Percentiles rank a stretch among this genome's conserved stretches.
phyloP scores from a whole-genome alignment of 2,329 filamentous ascomycete species.

The Dactylellina cionopaga region DNA sequence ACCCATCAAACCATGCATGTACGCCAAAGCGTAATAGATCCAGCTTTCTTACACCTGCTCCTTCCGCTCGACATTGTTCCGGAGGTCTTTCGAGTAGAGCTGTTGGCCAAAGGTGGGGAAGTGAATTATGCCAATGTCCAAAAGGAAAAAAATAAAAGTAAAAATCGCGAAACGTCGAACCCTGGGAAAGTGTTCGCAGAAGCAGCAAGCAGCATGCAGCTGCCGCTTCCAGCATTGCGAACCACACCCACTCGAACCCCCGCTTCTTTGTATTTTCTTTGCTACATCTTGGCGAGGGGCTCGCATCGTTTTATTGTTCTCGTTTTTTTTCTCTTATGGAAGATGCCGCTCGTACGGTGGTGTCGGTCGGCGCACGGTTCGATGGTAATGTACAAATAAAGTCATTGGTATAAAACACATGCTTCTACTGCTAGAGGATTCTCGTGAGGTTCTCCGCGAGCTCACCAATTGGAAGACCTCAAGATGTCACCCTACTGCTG shows the following conservation, averaged over 20 bases:
- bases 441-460: too few species aligned
- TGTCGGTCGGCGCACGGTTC: too few species aligned
- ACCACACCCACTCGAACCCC: constrained; percentile 4
- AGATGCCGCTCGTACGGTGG: constrained; percentile 1
- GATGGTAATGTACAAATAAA: neutral
- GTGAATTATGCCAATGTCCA: too few species aligned
- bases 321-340: neutral
- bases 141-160: neutral
- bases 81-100: too few species aligned
- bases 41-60: too few species aligned
- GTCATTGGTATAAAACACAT: constrained; percentile 6
- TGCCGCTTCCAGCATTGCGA: too few species aligned
- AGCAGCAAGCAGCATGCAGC: neutral
- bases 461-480: too few species aligned
- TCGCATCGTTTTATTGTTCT: too few species aligned
- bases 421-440: neutral
- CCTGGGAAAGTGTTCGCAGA: neutral
- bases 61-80: constrained; percentile 3
- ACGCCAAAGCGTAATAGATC: too few species aligned
- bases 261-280: constrained; percentile 11
- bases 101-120: neutral
- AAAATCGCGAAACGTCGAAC: constrained; percentile 9
- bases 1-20: too few species aligned
- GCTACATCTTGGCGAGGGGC: constrained; percentile 4
- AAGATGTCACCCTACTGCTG: too few species aligned